A percentile compares a stretch with the other conserved stretches of the same genome.
These are phyloP conservation scores for Fusarium subglutinans DNA, from an alignment of 2,329 filamentous ascomycete genomes.

Conservation along the genomic window DNA sequence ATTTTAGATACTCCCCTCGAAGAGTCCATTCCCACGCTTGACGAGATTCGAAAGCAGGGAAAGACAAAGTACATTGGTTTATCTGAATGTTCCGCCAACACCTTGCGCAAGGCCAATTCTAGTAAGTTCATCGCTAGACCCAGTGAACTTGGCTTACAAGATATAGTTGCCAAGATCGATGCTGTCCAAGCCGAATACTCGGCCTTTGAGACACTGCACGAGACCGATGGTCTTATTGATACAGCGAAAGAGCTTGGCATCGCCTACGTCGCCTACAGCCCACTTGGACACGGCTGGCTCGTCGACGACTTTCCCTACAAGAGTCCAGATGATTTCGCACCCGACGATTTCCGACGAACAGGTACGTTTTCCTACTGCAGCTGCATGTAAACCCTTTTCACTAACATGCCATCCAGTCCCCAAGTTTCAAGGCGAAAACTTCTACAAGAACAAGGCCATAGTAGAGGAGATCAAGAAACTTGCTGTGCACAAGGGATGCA, in stretches of 20 bases:
- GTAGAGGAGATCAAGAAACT: constrained; percentile 3
- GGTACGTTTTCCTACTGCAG: not conserved
- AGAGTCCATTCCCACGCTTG: not conserved
- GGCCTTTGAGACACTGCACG: constrained; percentile 1
- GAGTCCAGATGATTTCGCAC: not conserved
- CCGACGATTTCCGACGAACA: not conserved
- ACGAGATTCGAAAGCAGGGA: not conserved
- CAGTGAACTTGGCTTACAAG: not conserved
- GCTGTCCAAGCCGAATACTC: constrained; percentile 12
- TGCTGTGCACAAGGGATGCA: not conserved
- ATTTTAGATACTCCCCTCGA: not conserved
- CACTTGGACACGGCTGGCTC: not conserved
- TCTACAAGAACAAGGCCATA: not conserved
- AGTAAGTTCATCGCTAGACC: fast-evolving
- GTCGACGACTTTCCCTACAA: not conserved
- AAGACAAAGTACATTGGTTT: constrained; percentile 9
- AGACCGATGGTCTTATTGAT: not conserved
- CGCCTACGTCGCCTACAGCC: not conserved
- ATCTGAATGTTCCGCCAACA: not conserved
- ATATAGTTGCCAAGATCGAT: constrained; percentile 1
- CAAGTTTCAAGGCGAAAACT: constrained; percentile 7
- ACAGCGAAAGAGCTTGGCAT: not conserved
- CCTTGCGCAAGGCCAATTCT: not conserved
- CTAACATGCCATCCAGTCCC: not conserved
- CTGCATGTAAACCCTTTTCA: not conserved